Evolutionary conservation across 441 rosid species (phyloP), one percentile per base, ranked within the genome.

Genomic region (Kokia cookei): DNA sequence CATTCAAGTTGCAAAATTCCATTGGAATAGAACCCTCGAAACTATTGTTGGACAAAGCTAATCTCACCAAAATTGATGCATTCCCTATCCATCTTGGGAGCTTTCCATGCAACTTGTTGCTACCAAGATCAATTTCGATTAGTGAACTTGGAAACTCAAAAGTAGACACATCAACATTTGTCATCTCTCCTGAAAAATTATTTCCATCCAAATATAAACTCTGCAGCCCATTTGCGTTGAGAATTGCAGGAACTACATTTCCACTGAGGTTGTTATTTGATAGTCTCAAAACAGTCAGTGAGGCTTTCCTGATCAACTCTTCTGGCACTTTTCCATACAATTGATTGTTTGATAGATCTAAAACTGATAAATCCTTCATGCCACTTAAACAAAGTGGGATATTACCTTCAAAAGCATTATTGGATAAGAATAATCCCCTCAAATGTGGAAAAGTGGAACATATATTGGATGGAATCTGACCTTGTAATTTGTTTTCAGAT

Each of bases 311-410:
- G 4, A 9, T 9, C 2, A 69, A 9, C 61, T 50, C 42, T 51
- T 35, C 47, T 0, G 73, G 61, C 17, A 51, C 22, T 69, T 2
- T 24, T 47, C 71, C 71, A 1, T 40, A 66, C 37, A 66, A 66
- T 0, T 24, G 57, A 50, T 66, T 66, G 27, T n/a, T 3, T 1
- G 73, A 69, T 50, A 69, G 2, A 29, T 69, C 60, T 35, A 69
- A 51, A 51, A 3, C 1, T 0, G 0, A 9, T 32, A 69, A 17
- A 29, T 7, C 0, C 2, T 13, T 50, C 59, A 68, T 22, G 27
- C 14, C 13, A 48, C 60, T 26, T 0, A 81, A 32, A 9, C 65
- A 79, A 57, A 24, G 3, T 11, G 87, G 80, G 42, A 84, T 77
- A 6, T 6, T 29, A 8, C 83, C 87, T 12, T 43, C 37, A 4